A percentile compares a stretch with the other conserved stretches of the same genome.
phyloP scores from a whole-genome alignment of 352 stramenopile species.

The Pythium rhizo-oryzae region DNA sequence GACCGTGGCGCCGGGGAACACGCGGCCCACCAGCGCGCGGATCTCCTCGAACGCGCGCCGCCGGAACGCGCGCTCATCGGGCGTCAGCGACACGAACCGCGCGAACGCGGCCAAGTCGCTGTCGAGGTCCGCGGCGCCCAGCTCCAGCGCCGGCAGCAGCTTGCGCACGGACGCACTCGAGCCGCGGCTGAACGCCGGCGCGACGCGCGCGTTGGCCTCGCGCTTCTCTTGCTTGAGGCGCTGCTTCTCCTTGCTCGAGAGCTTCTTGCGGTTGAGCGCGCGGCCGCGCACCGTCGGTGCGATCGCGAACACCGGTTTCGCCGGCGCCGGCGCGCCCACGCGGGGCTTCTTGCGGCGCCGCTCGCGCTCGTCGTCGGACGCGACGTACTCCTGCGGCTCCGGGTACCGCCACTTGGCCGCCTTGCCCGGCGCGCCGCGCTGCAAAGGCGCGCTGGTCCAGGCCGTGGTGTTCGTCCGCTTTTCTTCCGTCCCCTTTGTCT shows the following conservation, averaged over 20 bases:
- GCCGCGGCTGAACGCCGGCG: background rate
- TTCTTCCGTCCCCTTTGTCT: too few species aligned
- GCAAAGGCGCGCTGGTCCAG: background rate
- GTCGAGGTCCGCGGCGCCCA: conserved; percentile 34
- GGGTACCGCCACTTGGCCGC: conserved; percentile 6
- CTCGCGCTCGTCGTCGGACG: conserved; percentile 10
- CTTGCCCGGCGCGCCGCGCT: too few species aligned
- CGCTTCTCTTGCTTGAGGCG: conserved; percentile 6
- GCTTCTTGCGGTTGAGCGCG: conserved; percentile 26
- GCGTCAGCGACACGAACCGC: conserved; percentile 45
- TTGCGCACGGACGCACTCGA: conserved; percentile 9
- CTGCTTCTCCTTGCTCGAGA: conserved; percentile 19
- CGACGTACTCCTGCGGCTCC: background rate
- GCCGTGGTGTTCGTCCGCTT: background rate
- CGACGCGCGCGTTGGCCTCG: background rate
- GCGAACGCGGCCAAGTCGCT: conserved; percentile 50
- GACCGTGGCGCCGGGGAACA: conserved; percentile 49
- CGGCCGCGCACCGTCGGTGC: conserved; percentile 11
- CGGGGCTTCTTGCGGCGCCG: conserved; percentile 6
- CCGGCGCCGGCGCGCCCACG: background rate
- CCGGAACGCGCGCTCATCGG: conserved; percentile 45
- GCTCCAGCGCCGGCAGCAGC: conserved; percentile 13
- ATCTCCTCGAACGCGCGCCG: conserved; percentile 48
- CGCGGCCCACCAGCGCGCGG: conserved; percentile 37
- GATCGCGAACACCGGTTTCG: conserved; percentile 17